Conservation (phyloP, 306 rosid genomes). For the Quercus robur region DNA sequence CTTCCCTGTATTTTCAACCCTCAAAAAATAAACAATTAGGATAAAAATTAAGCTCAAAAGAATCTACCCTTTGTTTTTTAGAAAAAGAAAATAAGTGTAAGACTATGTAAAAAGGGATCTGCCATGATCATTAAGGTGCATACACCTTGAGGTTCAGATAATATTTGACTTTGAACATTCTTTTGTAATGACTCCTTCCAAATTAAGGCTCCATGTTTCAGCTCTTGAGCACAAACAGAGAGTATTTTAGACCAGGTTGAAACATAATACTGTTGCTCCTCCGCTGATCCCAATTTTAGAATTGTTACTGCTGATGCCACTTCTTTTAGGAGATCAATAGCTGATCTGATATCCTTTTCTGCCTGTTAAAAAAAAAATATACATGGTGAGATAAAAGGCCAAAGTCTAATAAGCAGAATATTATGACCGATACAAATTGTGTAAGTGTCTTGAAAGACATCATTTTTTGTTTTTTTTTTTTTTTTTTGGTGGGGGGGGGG, state of each 20-base stretch:
- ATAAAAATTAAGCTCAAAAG: background rate
- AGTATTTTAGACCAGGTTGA: slow-evolving; percentile 63
- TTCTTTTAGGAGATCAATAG: slow-evolving; percentile 69
- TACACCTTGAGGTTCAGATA: slow-evolving; percentile 68
- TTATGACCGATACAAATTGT: background rate
- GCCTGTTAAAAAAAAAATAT: slow-evolving; percentile 52
- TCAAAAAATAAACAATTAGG: background rate
- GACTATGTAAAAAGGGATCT: background rate
- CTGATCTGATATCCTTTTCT: slow-evolving; percentile 58
- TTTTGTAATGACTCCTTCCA: slow-evolving; percentile 66
- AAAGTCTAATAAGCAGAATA: slow-evolving; percentile 9
- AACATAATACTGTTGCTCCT: slow-evolving; percentile 68
- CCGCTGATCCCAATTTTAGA: slow-evolving; percentile 59
- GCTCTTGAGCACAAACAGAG: slow-evolving; percentile 62
- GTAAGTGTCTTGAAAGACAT: background rate
- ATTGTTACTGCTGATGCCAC: slow-evolving; percentile 50
- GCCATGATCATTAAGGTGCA: slow-evolving; percentile 17
- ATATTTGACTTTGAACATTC: slow-evolving; percentile 46
- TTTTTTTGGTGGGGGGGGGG: too few species aligned
- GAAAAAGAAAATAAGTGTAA: background rate
- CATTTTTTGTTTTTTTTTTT: too few species aligned
- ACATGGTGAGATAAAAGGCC: slow-evolving; percentile 27
- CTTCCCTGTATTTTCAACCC: slow-evolving; percentile 48
- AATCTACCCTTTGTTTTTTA: background rate
- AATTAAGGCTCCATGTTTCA: slow-evolving; percentile 71